A percentile compares a stretch with the other conserved stretches of the same genome.
These are phyloP conservation scores for Fusarium annulatum DNA, from an alignment of 2,329 filamentous ascomycete genomes.

Conservation along the genomic window DNA sequence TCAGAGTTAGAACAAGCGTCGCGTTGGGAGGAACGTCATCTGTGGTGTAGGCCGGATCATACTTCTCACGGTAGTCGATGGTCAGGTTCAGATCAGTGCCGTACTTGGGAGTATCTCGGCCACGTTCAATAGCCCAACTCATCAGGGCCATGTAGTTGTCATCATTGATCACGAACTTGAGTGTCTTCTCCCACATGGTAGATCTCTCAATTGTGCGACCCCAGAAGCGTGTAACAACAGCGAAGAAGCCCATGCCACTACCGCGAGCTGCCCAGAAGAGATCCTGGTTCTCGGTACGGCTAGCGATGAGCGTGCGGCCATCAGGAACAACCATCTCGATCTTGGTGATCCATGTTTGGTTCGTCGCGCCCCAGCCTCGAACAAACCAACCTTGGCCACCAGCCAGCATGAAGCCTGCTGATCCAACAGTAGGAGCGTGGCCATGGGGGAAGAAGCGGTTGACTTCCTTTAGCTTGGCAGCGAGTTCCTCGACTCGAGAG, in stretches of 20 bases:
- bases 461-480: neutral
- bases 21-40: neutral
- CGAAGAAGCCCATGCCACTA: constrained; percentile 13
- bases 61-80: neutral
- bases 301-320: neutral
- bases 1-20: neutral
- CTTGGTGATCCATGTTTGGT: constrained; percentile 8
- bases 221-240: constrained; percentile 17
- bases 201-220: constrained; percentile 13
- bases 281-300: constrained; percentile 3
- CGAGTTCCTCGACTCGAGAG: constrained; percentile 4
- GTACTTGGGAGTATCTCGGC: neutral
- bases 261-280: constrained; percentile 16
- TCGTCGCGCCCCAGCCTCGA: constrained; percentile 13
- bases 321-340: constrained; percentile 16
- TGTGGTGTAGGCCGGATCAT: neutral
- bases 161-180: neutral
- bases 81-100: neutral
- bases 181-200: constrained; percentile 8
- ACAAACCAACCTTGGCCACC: constrained; percentile 20
- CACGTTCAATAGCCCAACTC: constrained; percentile 1
- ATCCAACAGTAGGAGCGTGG: constrained; percentile 6
- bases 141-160: neutral
- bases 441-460: constrained; percentile 16
- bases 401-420: constrained; percentile 19